These are phyloP conservation scores for Daldinia concentrica DNA, from an alignment of 495 filamentous ascomycete genomes.

Conservation along the genomic window DNA sequence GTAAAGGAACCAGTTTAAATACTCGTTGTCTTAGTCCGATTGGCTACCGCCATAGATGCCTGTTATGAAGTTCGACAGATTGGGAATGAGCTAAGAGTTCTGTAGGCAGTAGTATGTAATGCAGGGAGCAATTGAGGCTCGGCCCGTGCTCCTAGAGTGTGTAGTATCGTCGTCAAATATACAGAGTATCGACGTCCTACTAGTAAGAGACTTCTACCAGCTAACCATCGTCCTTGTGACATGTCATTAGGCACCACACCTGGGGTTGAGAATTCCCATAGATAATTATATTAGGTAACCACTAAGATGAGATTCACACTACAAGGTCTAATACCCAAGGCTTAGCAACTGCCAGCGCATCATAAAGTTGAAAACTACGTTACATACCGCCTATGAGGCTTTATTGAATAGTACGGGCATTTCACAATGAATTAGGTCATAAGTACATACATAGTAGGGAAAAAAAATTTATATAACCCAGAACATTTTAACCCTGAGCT, in stretches of 20 bases:
- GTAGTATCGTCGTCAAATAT: slow-evolving; percentile 1
- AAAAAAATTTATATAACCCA: too few species aligned
- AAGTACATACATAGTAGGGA: too few species aligned
- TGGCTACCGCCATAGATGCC: slow-evolving; percentile 18
- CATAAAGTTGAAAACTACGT: too few species aligned
- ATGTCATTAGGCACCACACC: not conserved
- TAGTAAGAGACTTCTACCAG: not conserved
- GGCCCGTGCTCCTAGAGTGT: not conserved
- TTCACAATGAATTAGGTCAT: too few species aligned
- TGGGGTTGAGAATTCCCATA: too few species aligned
- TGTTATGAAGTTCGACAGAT: slow-evolving; percentile 18
- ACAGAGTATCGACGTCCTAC: not conserved
- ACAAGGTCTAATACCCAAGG: too few species aligned
- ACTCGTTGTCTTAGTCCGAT: slow-evolving; percentile 17
- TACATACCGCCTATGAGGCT: too few species aligned
- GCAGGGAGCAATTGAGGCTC: slow-evolving; percentile 13
- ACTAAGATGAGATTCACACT: not conserved
- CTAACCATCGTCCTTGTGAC: not conserved
- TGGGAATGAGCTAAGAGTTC: slow-evolving; percentile 3
- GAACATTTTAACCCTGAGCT: too few species aligned
- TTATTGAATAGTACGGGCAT: too few species aligned
- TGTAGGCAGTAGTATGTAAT: slow-evolving; percentile 23
- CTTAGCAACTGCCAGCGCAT: too few species aligned
- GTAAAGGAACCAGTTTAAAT: slow-evolving; percentile 19
- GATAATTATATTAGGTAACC: not conserved